These are phyloP conservation scores for Lasiodiplodia citricola DNA, from an alignment of 2,329 filamentous ascomycete species.

Conservation along the genomic window DNA sequence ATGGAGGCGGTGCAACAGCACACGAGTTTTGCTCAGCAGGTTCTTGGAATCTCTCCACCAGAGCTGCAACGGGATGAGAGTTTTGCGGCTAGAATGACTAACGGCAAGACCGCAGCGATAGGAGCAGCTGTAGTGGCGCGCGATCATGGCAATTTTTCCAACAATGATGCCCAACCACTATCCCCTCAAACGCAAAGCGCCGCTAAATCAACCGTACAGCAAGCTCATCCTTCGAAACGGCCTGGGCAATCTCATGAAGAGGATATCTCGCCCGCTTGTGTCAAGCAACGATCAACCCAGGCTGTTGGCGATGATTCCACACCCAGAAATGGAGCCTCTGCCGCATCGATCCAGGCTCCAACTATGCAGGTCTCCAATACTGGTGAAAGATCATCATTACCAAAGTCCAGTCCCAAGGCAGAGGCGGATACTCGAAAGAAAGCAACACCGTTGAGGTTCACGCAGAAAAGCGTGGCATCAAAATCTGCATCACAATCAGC, in stretches of 20 bases:
- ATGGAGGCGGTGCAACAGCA: background rate
- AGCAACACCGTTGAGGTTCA: background rate
- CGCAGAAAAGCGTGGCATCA: background rate
- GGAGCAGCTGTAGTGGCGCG: background rate
- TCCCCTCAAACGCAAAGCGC: background rate
- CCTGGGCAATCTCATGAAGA: background rate
- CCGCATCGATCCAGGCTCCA: background rate
- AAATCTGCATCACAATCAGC: background rate
- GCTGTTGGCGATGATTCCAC: background rate
- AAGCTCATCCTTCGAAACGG: background rate
- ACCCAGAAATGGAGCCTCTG: background rate
- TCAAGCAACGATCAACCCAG: background rate
- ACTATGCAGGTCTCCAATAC: background rate
- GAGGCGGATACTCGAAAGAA: background rate
- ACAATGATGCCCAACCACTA: background rate
- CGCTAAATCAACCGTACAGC: background rate
- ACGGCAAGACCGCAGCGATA: no score
- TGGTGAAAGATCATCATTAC: background rate
- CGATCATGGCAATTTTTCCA: background rate
- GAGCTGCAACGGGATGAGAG: background rate
- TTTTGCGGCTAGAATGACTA: no score
- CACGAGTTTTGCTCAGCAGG: background rate
- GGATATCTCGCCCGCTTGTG: background rate
- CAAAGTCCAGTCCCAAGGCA: background rate
- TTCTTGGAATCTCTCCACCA: no score